These are phyloP conservation scores for Paraglomus occultum DNA, from an alignment of 192 early-diverging fungal species.

Conservation along the genomic window DNA sequence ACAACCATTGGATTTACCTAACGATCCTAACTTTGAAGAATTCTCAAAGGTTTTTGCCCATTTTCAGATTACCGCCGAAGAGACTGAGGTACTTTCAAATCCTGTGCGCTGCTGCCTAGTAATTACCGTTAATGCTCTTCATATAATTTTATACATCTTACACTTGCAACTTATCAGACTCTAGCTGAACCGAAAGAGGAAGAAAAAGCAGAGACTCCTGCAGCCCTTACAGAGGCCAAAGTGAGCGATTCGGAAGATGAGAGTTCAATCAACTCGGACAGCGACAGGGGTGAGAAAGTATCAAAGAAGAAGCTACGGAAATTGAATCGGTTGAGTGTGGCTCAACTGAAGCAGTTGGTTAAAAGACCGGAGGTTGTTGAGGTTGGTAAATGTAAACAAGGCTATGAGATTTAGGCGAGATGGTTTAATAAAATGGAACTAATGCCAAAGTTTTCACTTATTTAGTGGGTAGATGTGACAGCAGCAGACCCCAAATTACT, in stretches of 20 bases:
- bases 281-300: conserved; percentile 38
- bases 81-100: conserved; percentile 34
- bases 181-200: conserved; percentile 21
- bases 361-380: conserved; percentile 95
- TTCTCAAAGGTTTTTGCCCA: conserved; percentile 46
- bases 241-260: conserved; percentile 30
- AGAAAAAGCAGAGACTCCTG: conserved; percentile 8
- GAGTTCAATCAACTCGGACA: conserved; percentile 34
- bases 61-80: conserved; percentile 37
- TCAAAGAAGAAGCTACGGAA: conserved; percentile 62
- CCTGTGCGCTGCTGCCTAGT: too few relatives aligned
- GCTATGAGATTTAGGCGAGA: too few relatives aligned
- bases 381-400: conserved; percentile 38
- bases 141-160: too few relatives aligned
- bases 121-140: too few relatives aligned
- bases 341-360: conserved; percentile 90
- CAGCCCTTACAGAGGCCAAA: conserved; percentile 12
- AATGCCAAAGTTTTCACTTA: too few relatives aligned
- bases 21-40: conserved; percentile 41
- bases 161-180: neutral
- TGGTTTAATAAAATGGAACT: too few relatives aligned
- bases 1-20: conserved; percentile 30
- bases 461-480: conserved; percentile 70
- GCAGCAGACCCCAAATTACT: conserved; percentile 88
- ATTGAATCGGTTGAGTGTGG: conserved; percentile 69